phyloP scores from a whole-genome alignment of 2,329 filamentous ascomycete genomes.

The Curvularia hawaiiensis region DNA sequence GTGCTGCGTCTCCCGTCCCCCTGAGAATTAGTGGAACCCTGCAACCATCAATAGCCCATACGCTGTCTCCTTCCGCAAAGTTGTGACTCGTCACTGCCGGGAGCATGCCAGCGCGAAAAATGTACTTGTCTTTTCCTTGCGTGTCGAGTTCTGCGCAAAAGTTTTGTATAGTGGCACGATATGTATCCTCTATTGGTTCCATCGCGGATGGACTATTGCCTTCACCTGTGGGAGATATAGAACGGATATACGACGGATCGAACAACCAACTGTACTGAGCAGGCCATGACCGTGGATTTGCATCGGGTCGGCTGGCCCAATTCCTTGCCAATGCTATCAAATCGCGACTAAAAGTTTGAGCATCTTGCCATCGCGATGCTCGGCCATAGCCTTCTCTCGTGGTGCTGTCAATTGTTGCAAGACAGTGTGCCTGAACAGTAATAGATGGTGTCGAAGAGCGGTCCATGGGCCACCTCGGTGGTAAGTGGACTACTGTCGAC shows the following conservation, averaged over 20 bases:
- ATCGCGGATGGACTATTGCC: not conserved
- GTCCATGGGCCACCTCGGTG: constrained; percentile 1
- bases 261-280: constrained; percentile 14
- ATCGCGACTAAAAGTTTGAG: constrained; percentile 5
- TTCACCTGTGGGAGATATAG: not conserved
- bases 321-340: constrained; percentile 3
- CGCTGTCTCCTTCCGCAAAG: constrained; percentile 15
- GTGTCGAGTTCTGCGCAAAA: constrained; percentile 15
- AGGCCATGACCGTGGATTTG: constrained; percentile 11
- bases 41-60: constrained; percentile 20
- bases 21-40: constrained; percentile 15
- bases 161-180: constrained; percentile 2
- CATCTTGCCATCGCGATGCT: constrained; percentile 5
- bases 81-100: constrained; percentile 8
- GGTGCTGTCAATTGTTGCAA: constrained; percentile 14
- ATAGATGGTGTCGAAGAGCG: constrained; percentile 2
- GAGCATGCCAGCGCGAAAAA: constrained; percentile 16
- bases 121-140: constrained; percentile 7
- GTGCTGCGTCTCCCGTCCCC: not conserved
- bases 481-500: constrained; percentile 7
- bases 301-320: not conserved
- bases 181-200: not conserved
- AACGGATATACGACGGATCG: constrained; percentile 2
- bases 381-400: not conserved
- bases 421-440: constrained; percentile 14